Evolutionary conservation across 768 basidiomycete genomes (phyloP), one percentile per base, ranked within the genome.

Genomic region (Leccinum incarnatum): DNA sequence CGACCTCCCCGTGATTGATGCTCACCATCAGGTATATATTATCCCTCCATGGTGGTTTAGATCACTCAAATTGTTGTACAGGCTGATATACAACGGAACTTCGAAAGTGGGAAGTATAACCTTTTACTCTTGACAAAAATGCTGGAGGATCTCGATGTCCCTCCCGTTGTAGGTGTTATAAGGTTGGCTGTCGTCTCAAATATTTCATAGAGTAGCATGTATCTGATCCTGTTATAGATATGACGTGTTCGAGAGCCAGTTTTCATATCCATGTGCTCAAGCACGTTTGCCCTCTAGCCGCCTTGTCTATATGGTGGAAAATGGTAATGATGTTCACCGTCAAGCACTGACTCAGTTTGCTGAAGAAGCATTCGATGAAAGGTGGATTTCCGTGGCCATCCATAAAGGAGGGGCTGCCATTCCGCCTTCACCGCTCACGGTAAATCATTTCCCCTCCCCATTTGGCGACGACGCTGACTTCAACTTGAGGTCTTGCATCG

Each of bases 241-340:
- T 46, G 60, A 59, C 59, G 36, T 45, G 1, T 84, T 83, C 56
- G 83, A 87, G 62, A 84, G 86, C 61, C 83, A 84, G 54, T 80
- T 84, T 67, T 82, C 81, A 12, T 82, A 81, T 65, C 73, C 78
- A 47, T 82, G 81, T 30, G 78, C 81, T 30, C 76, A 77, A 32
- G 75, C 82, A 42, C 67, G 27, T 27, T 79, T 79, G 8, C 72
- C 76, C 45, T 75, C 78, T 57, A 78, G 83, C 59, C 80, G 83
- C 65, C 65, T 88, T 45, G 71, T 91, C 6, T 80, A 88, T 66
- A 81, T 91, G 81, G 77, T 80, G 21, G 84, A 90, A 67, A 76
- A 78, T 60, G 80, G 77, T 4, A 85, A 84, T 60, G 81, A 83
- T 58, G 62, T 69, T 14, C 85, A 88, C 63, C 81, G 80, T 25